phyloP scores from a whole-genome alignment of 139 green algal genomes.

The Tetratostichococcus sp. region DNA sequence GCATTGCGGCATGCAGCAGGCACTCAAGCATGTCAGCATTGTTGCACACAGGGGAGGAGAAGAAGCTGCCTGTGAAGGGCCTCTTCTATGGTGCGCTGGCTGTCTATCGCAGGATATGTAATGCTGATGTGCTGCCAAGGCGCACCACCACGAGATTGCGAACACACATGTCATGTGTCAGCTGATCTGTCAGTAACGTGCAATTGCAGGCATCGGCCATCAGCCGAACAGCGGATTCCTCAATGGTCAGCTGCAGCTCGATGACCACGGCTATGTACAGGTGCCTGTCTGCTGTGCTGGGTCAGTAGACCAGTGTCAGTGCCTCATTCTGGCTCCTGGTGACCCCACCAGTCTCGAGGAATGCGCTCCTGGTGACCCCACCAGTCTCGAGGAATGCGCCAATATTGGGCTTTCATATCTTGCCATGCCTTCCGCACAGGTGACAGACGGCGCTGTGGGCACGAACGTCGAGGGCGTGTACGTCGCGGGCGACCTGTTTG shows the following conservation, averaged over 20 bases:
- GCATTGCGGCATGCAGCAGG: no score
- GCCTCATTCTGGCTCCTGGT: no score
- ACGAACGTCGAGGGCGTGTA: constrained; percentile 90
- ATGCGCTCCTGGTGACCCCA: no score
- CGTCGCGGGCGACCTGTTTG: constrained; percentile 89
- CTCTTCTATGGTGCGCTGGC: constrained; percentile 82
- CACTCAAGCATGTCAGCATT: no score
- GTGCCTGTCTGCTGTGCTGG: constrained; percentile 39
- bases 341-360: no score
- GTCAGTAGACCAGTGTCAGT: no score
- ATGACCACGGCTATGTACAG: constrained; percentile 88
- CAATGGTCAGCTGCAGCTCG: constrained; percentile 70
- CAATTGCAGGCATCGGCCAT: constrained; percentile 83
- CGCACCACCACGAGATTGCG: no score
- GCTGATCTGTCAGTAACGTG: neutral
- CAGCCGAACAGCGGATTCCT: constrained; percentile 84
- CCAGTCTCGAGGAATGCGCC: no score
- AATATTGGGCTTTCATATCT: neutral
- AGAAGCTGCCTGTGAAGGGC: constrained; percentile 66
- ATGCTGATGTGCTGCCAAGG: no score
- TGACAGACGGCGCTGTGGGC: constrained; percentile 27
- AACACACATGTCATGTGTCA: no score
- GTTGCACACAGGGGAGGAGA: constrained; percentile 45
- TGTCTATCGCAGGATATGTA: no score
- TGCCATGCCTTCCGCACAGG: constrained; percentile 1